A percentile compares a stretch with the other conserved stretches of the same genome.
Evolutionary conservation across 2,329 filamentous ascomycete genomes (phyloP).

Genomic region (Myriosclerotinia duriaeana): DNA sequence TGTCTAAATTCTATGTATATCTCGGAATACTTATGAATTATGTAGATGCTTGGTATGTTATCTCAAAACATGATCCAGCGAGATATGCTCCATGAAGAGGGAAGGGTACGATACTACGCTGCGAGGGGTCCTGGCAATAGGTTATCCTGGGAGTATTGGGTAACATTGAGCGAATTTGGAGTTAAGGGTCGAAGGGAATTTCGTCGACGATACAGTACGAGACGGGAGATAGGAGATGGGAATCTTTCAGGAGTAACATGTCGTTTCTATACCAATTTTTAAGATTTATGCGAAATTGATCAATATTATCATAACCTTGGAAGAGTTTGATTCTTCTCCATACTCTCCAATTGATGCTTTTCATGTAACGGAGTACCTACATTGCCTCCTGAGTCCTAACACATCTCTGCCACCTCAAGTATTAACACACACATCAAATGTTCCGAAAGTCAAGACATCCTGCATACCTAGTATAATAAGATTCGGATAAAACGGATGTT

Average conservation of each 20-base stretch:
- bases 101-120: no score
- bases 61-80: constrained; percentile 36
- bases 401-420: neutral
- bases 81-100: constrained; percentile 17
- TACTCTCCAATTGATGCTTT: neutral
- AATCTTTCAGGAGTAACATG: neutral
- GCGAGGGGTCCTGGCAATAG: no score
- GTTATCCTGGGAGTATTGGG: no score
- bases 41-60: constrained; percentile 38
- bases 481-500: constrained; percentile 1
- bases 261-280: constrained; percentile 9
- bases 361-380: no score
- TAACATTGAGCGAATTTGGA: neutral
- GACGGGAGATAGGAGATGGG: neutral
- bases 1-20: neutral
- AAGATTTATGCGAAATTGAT: neutral
- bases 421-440: neutral
- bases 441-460: neutral
- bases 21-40: neutral
- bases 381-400: no score
- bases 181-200: neutral
- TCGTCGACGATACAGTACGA: neutral
- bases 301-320: neutral
- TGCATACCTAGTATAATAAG: no score
- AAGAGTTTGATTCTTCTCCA: neutral